Percentiles rank a stretch among this genome's conserved stretches.
These are phyloP conservation scores for Rubia yunnanensis DNA, from an alignment of 257 asterid genomes.

Conservation along the genomic window DNA sequence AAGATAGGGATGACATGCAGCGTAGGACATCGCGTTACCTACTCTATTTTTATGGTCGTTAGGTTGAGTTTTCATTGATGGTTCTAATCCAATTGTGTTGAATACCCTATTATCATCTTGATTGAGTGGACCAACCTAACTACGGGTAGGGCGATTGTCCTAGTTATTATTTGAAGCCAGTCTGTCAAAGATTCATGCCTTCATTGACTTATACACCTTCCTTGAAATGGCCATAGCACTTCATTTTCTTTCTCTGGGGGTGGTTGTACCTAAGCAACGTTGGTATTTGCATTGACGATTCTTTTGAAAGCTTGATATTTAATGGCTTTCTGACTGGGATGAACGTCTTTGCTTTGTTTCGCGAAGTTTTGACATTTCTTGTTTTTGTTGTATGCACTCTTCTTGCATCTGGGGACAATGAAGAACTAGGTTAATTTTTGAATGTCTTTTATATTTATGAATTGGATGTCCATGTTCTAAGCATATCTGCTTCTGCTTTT, in stretches of 20 bases:
- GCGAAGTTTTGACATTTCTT: not conserved
- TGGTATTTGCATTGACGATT: not conserved
- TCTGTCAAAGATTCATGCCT: constrained; percentile 17
- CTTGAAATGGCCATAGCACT: not conserved
- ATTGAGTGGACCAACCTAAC: constrained; percentile 9
- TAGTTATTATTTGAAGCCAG: constrained; percentile 14
- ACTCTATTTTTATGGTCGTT: not conserved
- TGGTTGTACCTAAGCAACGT: not conserved
- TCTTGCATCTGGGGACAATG: not conserved
- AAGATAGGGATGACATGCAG: not conserved
- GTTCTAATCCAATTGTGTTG: not conserved
- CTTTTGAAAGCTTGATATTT: not conserved
- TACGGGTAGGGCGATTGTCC: constrained; percentile 4
- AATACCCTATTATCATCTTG: not conserved
- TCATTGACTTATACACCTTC: constrained; percentile 6
- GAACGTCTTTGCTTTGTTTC: not conserved
- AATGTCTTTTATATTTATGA: too few relatives aligned
- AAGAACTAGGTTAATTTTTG: too few relatives aligned
- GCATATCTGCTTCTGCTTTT: constrained; percentile 2
- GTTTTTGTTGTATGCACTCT: not conserved
- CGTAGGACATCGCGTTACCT: not conserved
- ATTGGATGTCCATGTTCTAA: not conserved
- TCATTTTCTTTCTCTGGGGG: not conserved
- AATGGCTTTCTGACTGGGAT: not conserved
- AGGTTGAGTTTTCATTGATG: not conserved